A percentile compares a stretch with the other conserved stretches of the same genome.
Conservation (phyloP, 2,329 filamentous ascomycete genomes). For the Beauveria pseudobassiana region DNA sequence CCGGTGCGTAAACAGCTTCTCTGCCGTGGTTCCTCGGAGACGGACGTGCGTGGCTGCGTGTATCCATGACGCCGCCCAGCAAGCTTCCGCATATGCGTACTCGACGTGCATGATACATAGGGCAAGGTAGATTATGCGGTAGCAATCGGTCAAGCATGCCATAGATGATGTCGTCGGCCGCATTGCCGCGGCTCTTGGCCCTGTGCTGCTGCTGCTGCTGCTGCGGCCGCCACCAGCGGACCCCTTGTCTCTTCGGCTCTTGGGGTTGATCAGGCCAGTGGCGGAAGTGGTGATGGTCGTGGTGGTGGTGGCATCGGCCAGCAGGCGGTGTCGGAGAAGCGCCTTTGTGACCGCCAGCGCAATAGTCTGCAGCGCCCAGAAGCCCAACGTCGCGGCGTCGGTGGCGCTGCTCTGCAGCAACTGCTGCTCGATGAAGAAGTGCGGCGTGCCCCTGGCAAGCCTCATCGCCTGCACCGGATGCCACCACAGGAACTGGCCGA, state of each 20-base stretch:
- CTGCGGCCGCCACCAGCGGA: neutral
- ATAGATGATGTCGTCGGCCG: neutral
- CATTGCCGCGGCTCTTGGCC: neutral
- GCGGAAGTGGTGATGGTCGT: too few relatives aligned
- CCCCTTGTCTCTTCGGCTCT: neutral
- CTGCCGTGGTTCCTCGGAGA: slow-evolving; percentile 15
- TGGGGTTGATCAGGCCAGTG: neutral
- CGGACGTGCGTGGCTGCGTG: slow-evolving; percentile 17
- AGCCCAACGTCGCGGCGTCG: slow-evolving; percentile 10
- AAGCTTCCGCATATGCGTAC: slow-evolving; percentile 21
- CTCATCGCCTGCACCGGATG: slow-evolving; percentile 28
- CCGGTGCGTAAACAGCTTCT: slow-evolving; percentile 9
- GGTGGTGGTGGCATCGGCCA: neutral
- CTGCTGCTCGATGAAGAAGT: slow-evolving; percentile 25
- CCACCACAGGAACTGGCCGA: slow-evolving; percentile 23
- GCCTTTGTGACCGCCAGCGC: slow-evolving; percentile 1
- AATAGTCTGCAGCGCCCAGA: slow-evolving; percentile 7
- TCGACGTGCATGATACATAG: slow-evolving; percentile 23
- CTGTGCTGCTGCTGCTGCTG: neutral
- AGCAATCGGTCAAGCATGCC: neutral
- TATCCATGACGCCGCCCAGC: slow-evolving; percentile 21
- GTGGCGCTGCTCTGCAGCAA: slow-evolving; percentile 12
- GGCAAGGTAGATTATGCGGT: slow-evolving; percentile 17
- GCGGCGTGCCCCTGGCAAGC: slow-evolving; percentile 27
- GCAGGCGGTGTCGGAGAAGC: slow-evolving; percentile 3